phyloP scores from a whole-genome alignment of 805 yeast species.

The Starmerella vitae region DNA sequence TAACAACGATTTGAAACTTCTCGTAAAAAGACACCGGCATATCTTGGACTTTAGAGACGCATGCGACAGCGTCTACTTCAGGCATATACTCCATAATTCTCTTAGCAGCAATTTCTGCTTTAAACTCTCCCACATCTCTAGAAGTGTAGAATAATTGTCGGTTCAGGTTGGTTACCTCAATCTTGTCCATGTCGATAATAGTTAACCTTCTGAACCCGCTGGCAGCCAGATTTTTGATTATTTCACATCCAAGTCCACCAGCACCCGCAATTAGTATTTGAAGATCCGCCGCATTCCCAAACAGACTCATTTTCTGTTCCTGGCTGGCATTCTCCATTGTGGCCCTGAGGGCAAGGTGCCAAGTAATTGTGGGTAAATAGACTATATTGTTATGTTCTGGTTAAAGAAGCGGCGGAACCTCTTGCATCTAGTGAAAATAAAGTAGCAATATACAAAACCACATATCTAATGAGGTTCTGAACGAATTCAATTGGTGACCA shows the following conservation, averaged over 20 bases:
- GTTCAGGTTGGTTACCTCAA: constrained; percentile 62
- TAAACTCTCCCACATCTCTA: constrained; percentile 49
- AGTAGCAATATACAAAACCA: constrained; percentile 15
- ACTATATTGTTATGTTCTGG: neutral
- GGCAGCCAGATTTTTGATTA: constrained; percentile 54
- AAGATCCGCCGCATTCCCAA: too few relatives aligned
- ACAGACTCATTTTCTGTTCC: too few relatives aligned
- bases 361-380: too few relatives aligned
- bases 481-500: neutral
- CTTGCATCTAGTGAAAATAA: constrained; percentile 20
- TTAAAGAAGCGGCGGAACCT: constrained; percentile 1
- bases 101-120: constrained; percentile 52
- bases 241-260: constrained; percentile 77
- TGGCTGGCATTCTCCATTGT: too few relatives aligned
- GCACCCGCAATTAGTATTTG: constrained; percentile 43
- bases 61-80: constrained; percentile 39
- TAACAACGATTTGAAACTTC: constrained; percentile 58
- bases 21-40: constrained; percentile 48
- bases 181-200: constrained; percentile 72
- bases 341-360: neutral
- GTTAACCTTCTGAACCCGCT: constrained; percentile 55
- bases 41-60: constrained; percentile 53
- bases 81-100: constrained; percentile 31
- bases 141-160: constrained; percentile 59
- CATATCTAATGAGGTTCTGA: constrained; percentile 4